These are phyloP conservation scores for Oleoguttula mirabilis DNA, from an alignment of 495 filamentous ascomycete species.

Conservation along the genomic window DNA sequence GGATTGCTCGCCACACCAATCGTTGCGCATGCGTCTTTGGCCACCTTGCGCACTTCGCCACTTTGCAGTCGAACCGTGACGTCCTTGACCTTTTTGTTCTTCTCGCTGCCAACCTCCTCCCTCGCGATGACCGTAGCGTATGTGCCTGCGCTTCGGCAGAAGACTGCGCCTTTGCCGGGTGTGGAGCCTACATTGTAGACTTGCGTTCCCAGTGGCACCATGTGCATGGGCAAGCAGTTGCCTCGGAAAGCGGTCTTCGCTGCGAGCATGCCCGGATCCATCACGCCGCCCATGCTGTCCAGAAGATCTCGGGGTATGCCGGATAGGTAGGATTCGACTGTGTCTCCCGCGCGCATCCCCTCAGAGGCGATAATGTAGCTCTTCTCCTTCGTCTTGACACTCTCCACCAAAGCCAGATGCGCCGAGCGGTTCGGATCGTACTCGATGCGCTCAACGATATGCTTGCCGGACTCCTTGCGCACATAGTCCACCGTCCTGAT, in stretches of 20 bases:
- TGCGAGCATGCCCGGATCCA: slow-evolving; percentile 89
- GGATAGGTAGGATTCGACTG: slow-evolving; percentile 75
- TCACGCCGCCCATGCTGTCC: slow-evolving; percentile 75
- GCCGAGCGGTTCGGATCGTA: slow-evolving; percentile 87
- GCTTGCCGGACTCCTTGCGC: slow-evolving; percentile 61
- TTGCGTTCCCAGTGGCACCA: slow-evolving; percentile 84
- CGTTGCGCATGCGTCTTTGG: slow-evolving; percentile 84
- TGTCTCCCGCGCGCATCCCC: slow-evolving; percentile 82
- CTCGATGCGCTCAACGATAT: slow-evolving; percentile 85
- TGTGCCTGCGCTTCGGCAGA: slow-evolving; percentile 89
- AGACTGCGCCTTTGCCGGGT: slow-evolving; percentile 60
- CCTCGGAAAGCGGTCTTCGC: slow-evolving; percentile 88
- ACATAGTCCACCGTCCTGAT: slow-evolving; percentile 84
- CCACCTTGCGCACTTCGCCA: slow-evolving; percentile 78
- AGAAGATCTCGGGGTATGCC: slow-evolving; percentile 78
- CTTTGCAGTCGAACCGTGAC: slow-evolving; percentile 78
- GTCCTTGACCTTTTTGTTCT: slow-evolving; percentile 43
- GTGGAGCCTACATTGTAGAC: slow-evolving; percentile 80
- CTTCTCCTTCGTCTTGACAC: slow-evolving; percentile 53
- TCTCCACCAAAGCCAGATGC: slow-evolving; percentile 77
- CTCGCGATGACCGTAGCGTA: slow-evolving; percentile 78
- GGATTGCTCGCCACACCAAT: slow-evolving; percentile 88
- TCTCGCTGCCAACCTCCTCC: slow-evolving; percentile 48
- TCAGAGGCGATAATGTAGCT: slow-evolving; percentile 90
- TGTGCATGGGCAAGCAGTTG: slow-evolving; percentile 86